Base-by-base conservation (phyloP, 805 yeast species). In the Kluyveromyces wickerhamii region DNA sequence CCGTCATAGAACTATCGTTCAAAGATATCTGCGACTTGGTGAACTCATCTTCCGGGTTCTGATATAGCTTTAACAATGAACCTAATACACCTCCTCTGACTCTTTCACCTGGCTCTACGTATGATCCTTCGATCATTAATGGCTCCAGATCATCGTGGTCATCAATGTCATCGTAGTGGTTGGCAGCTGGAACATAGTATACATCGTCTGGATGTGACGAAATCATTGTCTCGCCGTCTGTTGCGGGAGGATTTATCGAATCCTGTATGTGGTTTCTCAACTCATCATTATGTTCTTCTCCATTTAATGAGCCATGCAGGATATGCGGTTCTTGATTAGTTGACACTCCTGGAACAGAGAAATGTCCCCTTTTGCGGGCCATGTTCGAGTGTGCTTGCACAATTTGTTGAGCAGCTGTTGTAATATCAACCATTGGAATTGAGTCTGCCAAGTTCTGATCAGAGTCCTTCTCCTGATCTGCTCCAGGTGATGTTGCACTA, bases 31-130 rank as follows among this genome's bases (percentile, higher is more conserved):
- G 43, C 2, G 51, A 47, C 21, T 39, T 35, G 7, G 42, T 36
- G 10, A 39, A 36, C 4, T 32, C 30, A 6, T 33, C 40, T n/a
- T 49, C 50, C 13, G 43, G 45, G 26, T 47, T 44, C 28, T 76
- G 79, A 51, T 87, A 86, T 31, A 87, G 63, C 40, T 77, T 71
- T 43, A 87, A 65, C 42, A 87, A 66, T 1, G 89, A 75, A 0
- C 95, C 83, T 19, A 87, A 66, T 12, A 87, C 89, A 57, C 96
- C 96, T 17, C 87, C 87, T 45, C 80, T 80, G 9, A 85, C 88
- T 35, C 71, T 71, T 27, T 68, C 64, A 0, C 81, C 82, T 5
- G 80, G 74, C 0, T 79, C 71, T 2, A 76, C 69, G 35, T 71
- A 65, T 29, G 50, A 45, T 7, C 44, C 39, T 18, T 36, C 44